phyloP scores from a whole-genome alignment of 2,329 filamentous ascomycete species.

The Microsporum audouinii region DNA sequence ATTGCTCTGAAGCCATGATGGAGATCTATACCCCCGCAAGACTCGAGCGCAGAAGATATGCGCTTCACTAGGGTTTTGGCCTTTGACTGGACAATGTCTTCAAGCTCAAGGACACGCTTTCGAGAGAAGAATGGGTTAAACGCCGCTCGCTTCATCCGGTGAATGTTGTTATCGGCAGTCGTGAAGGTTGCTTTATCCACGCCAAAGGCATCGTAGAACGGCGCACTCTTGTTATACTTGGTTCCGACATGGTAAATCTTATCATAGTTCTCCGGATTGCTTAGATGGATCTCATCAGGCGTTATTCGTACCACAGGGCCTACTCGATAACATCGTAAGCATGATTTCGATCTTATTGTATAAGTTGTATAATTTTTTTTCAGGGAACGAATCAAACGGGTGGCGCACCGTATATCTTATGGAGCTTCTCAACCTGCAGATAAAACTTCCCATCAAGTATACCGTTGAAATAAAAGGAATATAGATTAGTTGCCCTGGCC shows the following conservation, averaged over 20 bases:
- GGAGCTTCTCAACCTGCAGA: background rate
- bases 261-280: conserved; percentile 17
- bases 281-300: conserved; percentile 12
- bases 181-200: conserved; percentile 23
- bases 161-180: conserved; percentile 18
- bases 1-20: background rate
- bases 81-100: conserved; percentile 14
- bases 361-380: background rate
- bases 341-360: background rate
- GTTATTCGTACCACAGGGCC: conserved; percentile 14
- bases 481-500: background rate
- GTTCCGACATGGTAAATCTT: conserved; percentile 17
- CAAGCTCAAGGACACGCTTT: conserved; percentile 14
- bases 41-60: conserved; percentile 14
- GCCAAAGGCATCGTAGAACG: conserved; percentile 20
- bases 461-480: conserved; percentile 4
- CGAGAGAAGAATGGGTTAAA: conserved; percentile 22
- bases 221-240: conserved; percentile 16
- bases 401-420: background rate
- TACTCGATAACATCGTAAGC: background rate
- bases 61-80: conserved; percentile 18
- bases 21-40: background rate
- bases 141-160: conserved; percentile 19
- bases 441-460: background rate
- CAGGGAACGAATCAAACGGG: background rate